phyloP scores from a whole-genome alignment of 208 protist genomes.

The Acanthamoeba healyi region DNA sequence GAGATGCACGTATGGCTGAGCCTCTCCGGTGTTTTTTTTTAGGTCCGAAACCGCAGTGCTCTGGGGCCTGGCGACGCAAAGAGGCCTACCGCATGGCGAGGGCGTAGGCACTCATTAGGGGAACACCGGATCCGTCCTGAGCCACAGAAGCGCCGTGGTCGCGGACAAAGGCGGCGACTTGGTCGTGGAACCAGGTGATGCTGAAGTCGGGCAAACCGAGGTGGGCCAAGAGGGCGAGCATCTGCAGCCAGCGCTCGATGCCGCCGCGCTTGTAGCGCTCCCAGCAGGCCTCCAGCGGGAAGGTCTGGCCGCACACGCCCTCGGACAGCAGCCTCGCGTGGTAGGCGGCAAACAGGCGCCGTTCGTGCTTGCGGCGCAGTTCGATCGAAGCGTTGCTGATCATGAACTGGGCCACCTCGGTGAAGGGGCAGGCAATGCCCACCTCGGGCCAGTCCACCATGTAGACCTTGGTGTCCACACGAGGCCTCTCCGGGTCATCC shows the following conservation, averaged over 20 bases:
- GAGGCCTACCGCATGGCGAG: background rate
- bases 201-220: constrained; percentile 42
- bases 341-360: constrained; percentile 44
- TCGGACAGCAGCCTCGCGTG: background rate
- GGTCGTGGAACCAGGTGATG: constrained; percentile 66
- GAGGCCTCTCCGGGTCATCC: background rate
- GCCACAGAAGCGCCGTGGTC: constrained; percentile 3
- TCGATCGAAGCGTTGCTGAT: constrained; percentile 72
- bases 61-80: too few relatives aligned
- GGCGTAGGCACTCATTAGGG: background rate
- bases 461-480: background rate
- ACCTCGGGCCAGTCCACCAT: constrained; percentile 77
- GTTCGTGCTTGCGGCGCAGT: constrained; percentile 62
- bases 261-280: constrained; percentile 67
- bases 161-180: constrained; percentile 74
- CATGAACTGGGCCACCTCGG: constrained; percentile 73
- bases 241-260: constrained; percentile 75
- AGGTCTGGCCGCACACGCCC: constrained; percentile 2
- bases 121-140: background rate
- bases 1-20: too few relatives aligned
- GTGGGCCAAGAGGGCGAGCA: constrained; percentile 26
- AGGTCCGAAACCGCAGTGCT: too few relatives aligned
- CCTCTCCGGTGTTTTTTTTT: too few relatives aligned
- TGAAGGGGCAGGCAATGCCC: constrained; percentile 72
- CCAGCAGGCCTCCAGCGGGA: constrained; percentile 65